Evolutionary conservation across 2,329 filamentous ascomycete species (phyloP).

Genomic region (Trichoderma hamatum): DNA sequence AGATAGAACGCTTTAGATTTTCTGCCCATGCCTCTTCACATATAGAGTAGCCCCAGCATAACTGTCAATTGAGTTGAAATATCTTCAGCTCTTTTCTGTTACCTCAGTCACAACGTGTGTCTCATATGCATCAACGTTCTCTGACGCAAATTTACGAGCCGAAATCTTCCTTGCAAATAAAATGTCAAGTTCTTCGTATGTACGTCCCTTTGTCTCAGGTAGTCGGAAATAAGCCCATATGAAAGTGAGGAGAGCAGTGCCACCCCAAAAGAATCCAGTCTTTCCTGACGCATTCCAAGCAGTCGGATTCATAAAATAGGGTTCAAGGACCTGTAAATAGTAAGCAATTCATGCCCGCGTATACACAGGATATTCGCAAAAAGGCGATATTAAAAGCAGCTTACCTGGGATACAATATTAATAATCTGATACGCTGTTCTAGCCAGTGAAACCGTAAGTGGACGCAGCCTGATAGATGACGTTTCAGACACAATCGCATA

Average conservation of each 20-base stretch:
- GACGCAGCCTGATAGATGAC: conserved; percentile 56
- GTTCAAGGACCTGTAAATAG: conserved; percentile 44
- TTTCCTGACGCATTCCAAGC: conserved; percentile 53
- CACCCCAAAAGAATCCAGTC: conserved; percentile 52
- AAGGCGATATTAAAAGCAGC: background rate
- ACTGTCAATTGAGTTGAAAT: background rate
- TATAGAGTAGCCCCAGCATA: background rate
- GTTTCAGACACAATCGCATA: conserved; percentile 44
- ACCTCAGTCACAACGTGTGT: background rate
- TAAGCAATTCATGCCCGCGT: background rate
- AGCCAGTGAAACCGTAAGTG: conserved; percentile 58
- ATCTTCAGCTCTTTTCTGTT: conserved; percentile 1
- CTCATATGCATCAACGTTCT: conserved; percentile 20
- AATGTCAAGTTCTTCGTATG: conserved; percentile 47
- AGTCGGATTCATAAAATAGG: conserved; percentile 51
- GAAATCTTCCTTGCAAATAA: conserved; percentile 39
- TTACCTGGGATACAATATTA: conserved; percentile 51
- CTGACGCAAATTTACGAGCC: conserved; percentile 39
- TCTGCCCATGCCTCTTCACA: background rate
- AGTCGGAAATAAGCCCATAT: conserved; percentile 55
- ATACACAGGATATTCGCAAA: background rate
- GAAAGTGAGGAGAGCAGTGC: conserved; percentile 51
- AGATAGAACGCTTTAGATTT: background rate
- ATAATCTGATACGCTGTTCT: conserved; percentile 48
- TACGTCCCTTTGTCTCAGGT: conserved; percentile 56